phyloP scores from a whole-genome alignment of 106 monocot species.

The Dioscorea alata region DNA sequence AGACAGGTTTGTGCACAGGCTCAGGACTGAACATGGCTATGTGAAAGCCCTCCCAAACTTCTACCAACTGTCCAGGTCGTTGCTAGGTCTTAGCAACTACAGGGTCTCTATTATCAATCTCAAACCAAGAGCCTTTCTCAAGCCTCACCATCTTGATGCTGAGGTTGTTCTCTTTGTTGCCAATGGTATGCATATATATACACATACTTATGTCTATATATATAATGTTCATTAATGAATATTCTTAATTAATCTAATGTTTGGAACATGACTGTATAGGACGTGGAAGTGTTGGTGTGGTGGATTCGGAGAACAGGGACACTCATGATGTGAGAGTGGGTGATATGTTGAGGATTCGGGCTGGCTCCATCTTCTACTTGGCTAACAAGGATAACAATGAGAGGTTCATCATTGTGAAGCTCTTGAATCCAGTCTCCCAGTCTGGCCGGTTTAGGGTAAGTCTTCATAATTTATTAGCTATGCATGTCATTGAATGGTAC shows the following conservation, averaged over 20 bases:
- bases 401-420: conserved; percentile 30
- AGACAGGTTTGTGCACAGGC: background rate
- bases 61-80: background rate
- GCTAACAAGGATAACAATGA: conserved; percentile 32
- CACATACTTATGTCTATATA: too few species aligned
- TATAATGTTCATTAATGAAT: too few species aligned
- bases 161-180: conserved; percentile 33
- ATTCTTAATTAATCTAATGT: too few species aligned
- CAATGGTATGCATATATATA: conserved; percentile 1
- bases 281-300: conserved; percentile 21
- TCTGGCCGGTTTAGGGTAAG: conserved; percentile 19
- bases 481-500: too few species aligned
- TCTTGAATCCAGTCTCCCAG: conserved; percentile 28
- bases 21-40: conserved; percentile 1
- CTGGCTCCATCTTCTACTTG: conserved; percentile 29
- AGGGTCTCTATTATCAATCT: background rate
- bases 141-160: conserved; percentile 16
- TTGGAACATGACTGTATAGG: conserved; percentile 4
- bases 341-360: conserved; percentile 30
- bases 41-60: background rate
- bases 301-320: conserved; percentile 20
- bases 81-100: background rate
- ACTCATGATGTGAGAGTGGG: conserved; percentile 29
- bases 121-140: background rate
- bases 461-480: too few species aligned